Evolutionary conservation across 305 asterid species (phyloP).

Genomic region (Fraxinus nigra): DNA sequence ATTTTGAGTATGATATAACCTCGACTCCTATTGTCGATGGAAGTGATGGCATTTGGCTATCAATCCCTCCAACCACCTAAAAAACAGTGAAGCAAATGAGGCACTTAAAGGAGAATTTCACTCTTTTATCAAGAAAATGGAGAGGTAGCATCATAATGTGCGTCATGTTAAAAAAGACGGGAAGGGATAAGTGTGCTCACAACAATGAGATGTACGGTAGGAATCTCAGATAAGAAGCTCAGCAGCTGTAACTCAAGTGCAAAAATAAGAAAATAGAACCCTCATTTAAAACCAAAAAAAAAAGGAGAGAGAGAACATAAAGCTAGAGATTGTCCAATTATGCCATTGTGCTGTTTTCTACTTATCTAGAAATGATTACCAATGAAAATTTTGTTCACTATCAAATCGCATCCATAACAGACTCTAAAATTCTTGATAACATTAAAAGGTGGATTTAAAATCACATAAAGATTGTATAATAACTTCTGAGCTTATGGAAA

Average conservation of each 20-base stretch:
- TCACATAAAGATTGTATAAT: background rate
- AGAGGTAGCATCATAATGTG: background rate
- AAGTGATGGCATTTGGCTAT: conserved; percentile 37
- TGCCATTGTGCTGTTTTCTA: background rate
- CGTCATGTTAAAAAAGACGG: background rate
- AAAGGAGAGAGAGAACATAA: background rate
- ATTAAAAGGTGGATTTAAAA: background rate
- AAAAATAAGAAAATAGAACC: conserved; percentile 7
- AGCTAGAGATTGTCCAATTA: background rate
- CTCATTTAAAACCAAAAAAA: no score
- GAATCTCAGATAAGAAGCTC: conserved; percentile 53
- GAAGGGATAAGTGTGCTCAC: conserved; percentile 29
- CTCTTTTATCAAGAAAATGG: background rate
- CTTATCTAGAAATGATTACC: background rate
- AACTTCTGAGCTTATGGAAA: background rate
- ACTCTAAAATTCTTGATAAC: background rate
- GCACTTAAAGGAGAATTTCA: background rate
- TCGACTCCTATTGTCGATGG: conserved; percentile 37
- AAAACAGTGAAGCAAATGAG: conserved; percentile 13
- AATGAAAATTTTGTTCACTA: background rate
- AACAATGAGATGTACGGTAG: conserved; percentile 52
- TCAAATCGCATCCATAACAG: background rate
- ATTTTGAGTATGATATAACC: conserved; percentile 45
- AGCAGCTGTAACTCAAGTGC: conserved; percentile 42
- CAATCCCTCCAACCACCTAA: conserved; percentile 63